phyloP scores from a whole-genome alignment of 768 basidiomycete species.

The Lyophyllum semitale region DNA sequence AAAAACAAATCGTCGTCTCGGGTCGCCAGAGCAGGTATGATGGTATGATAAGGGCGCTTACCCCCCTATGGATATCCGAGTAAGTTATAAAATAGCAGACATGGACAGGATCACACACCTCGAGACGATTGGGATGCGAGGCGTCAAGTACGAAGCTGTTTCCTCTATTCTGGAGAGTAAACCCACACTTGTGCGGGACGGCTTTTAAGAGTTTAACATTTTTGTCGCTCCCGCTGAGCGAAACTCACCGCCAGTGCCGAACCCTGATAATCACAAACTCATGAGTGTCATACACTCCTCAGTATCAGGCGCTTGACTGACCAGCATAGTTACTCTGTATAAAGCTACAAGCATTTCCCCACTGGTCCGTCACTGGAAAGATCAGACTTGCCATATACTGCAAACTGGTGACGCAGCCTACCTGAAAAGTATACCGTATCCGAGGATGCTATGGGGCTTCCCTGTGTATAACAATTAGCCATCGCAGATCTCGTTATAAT shows the following conservation, averaged over 20 bases:
- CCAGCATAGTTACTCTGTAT: slow-evolving; percentile 90
- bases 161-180: slow-evolving; percentile 95
- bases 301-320: slow-evolving; percentile 26
- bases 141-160: slow-evolving; percentile 78
- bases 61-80: slow-evolving; percentile 50
- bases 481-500: neutral
- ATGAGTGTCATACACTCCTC: neutral
- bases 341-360: slow-evolving; percentile 88
- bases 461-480: slow-evolving; percentile 40
- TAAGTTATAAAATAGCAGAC: neutral
- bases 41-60: slow-evolving; percentile 89
- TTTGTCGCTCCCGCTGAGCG: neutral
- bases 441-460: slow-evolving; percentile 79
- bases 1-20: slow-evolving; percentile 81
- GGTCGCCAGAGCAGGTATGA: slow-evolving; percentile 88
- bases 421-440: slow-evolving; percentile 96
- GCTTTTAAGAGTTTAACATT: slow-evolving; percentile 43
- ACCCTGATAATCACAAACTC: slow-evolving; percentile 48
- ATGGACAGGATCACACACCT: slow-evolving; percentile 42
- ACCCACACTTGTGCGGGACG: slow-evolving; percentile 91
- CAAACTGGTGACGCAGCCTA: slow-evolving; percentile 19
- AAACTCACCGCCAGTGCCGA: slow-evolving; percentile 81
- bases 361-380: slow-evolving; percentile 70
- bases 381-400: neutral
- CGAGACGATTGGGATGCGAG: slow-evolving; percentile 82